Percentiles rank a stretch among this genome's conserved stretches.
These are phyloP conservation scores for Vitis hybrid DNA, from an alignment of 177 flowering plant species.

Conservation along the genomic window DNA sequence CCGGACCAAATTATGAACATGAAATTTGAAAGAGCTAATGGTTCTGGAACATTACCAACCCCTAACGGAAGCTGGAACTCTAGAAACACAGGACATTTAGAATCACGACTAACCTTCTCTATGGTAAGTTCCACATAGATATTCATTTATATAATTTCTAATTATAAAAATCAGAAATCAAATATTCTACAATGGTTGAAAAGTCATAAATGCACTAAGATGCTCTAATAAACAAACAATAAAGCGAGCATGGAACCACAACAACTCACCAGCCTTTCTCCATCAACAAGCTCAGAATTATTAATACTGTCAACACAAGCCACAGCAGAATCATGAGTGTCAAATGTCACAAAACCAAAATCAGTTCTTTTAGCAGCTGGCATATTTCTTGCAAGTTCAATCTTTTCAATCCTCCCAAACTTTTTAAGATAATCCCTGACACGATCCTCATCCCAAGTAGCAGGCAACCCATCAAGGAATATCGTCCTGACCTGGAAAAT, in stretches of 20 bases:
- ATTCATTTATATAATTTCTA: no score
- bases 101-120: no score
- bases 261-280: conserved; percentile 29
- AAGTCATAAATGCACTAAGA: no score
- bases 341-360: conserved; percentile 40
- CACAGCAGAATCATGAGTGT: conserved; percentile 35
- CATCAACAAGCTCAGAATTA: conserved; percentile 32
- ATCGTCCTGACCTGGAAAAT: conserved; percentile 30
- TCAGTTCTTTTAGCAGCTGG: conserved; percentile 46
- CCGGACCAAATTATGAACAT: neutral
- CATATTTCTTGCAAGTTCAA: conserved; percentile 44
- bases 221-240: neutral
- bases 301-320: conserved; percentile 33
- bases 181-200: no score
- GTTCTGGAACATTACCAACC: neutral
- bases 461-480: conserved; percentile 37
- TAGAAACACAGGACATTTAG: neutral
- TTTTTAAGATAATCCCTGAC: conserved; percentile 24
- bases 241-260: neutral
- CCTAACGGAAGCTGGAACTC: neutral
- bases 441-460: conserved; percentile 35
- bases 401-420: conserved; percentile 34
- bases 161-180: no score
- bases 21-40: neutral
- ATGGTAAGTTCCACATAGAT: no score